Percentiles rank a stretch among this genome's conserved stretches.
phyloP scores from a whole-genome alignment of 768 basidiomycete genomes.

The Kwoniella newhampshirensis region DNA sequence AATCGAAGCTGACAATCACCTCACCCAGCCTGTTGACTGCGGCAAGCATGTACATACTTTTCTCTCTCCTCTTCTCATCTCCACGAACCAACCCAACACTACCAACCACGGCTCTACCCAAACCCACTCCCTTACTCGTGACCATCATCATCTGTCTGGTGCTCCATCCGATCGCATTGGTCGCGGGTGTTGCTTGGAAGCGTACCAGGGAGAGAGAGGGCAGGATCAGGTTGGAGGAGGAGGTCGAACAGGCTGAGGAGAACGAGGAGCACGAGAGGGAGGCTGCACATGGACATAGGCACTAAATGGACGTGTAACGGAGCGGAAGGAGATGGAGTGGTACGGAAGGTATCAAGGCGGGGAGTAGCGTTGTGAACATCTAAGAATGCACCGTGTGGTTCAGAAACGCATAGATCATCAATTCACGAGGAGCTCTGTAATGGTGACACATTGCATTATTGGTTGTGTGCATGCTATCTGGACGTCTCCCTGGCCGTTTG shows the following conservation, averaged over 20 bases:
- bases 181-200: constrained; percentile 52
- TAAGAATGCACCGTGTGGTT: too few relatives aligned
- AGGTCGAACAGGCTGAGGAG: constrained; percentile 48
- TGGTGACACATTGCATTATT: too few relatives aligned
- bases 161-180: constrained; percentile 51
- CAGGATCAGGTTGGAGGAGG: constrained; percentile 52
- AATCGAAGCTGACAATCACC: not conserved
- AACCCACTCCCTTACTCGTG: constrained; percentile 52
- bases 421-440: too few relatives aligned
- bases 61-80: constrained; percentile 49
- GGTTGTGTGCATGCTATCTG: too few relatives aligned
- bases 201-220: constrained; percentile 51
- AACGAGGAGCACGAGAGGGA: constrained; percentile 31
- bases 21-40: constrained; percentile 26
- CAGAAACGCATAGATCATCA: too few relatives aligned
- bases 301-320: too few relatives aligned
- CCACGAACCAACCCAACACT: constrained; percentile 43
- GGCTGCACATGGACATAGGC: constrained; percentile 10
- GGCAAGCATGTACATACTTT: constrained; percentile 38
- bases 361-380: too few relatives aligned
- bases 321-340: too few relatives aligned
- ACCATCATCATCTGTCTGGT: constrained; percentile 53
- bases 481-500: too few relatives aligned
- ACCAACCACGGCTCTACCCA: constrained; percentile 46
- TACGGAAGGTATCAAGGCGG: too few relatives aligned